phyloP scores from a whole-genome alignment of 2,329 filamentous ascomycete genomes.

The Colletotrichum siamense region DNA sequence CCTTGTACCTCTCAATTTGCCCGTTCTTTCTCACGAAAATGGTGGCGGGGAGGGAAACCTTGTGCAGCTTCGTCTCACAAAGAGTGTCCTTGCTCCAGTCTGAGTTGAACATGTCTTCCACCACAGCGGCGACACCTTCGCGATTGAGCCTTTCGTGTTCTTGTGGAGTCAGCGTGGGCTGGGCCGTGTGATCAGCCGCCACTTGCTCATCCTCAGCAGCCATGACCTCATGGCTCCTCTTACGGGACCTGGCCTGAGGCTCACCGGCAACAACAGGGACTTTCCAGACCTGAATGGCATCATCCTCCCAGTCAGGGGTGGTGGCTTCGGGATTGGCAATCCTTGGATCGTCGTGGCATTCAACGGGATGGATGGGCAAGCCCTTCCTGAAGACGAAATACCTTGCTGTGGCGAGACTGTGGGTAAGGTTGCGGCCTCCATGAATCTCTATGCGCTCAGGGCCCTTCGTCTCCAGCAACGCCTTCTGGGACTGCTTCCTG shows the following conservation, averaged over 20 bases:
- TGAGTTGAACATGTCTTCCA: constrained; percentile 36
- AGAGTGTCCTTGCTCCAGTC: constrained; percentile 75
- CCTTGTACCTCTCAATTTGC: constrained; percentile 71
- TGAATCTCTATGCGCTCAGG: constrained; percentile 57
- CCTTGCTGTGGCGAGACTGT: constrained; percentile 82
- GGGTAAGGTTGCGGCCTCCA: constrained; percentile 79
- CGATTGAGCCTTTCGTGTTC: constrained; percentile 29
- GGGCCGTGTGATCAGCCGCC: background rate
- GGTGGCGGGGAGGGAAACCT: constrained; percentile 71
- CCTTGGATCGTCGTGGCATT: constrained; percentile 61
- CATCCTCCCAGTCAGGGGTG: constrained; percentile 76
- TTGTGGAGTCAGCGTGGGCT: constrained; percentile 14
- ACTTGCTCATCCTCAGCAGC: background rate
- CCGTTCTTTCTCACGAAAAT: constrained; percentile 72
- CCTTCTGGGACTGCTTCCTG: constrained; percentile 43
- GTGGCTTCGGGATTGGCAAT: constrained; percentile 45
- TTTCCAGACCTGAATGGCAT: constrained; percentile 84
- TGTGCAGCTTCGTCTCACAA: constrained; percentile 66
- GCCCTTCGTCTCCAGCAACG: constrained; percentile 26
- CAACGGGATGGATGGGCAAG: constrained; percentile 73
- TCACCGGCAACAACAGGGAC: constrained; percentile 61
- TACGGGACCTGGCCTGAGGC: constrained; percentile 28
- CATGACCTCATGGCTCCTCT: constrained; percentile 35
- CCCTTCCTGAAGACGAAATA: constrained; percentile 87
- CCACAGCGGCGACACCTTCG: constrained; percentile 25